Conservation (phyloP, 768 basidiomycete species). For the Tricholoma hemisulphureum region DNA sequence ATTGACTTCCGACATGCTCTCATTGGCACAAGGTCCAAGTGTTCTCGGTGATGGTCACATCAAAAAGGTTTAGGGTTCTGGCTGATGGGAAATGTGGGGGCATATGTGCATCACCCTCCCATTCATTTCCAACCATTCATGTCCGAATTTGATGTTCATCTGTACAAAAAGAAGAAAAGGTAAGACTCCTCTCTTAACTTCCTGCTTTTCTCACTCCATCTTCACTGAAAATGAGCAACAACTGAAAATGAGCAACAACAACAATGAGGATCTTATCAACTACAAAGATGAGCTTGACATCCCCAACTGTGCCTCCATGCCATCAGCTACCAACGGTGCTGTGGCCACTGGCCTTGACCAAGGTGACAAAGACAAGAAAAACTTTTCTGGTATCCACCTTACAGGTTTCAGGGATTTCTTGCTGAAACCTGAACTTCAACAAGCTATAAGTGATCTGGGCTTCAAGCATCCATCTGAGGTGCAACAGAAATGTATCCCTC, state of each 20-base stretch:
- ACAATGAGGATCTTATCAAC: conserved; percentile 91
- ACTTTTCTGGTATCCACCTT: conserved; percentile 99
- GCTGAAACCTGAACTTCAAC: conserved; percentile 93
- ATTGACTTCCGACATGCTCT: too few species aligned
- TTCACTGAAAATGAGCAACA: not conserved
- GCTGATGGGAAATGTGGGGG: too few species aligned
- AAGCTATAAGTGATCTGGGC: conserved; percentile 98
- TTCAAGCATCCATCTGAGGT: conserved; percentile 99
- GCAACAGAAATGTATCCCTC: conserved; percentile 99
- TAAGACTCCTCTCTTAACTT: conserved; percentile 22
- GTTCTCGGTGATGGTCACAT: too few species aligned
- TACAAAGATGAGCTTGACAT: conserved; percentile 91
- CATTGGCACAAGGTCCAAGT: too few species aligned
- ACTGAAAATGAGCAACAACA: conserved; percentile 67
- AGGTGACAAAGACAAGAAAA: conserved; percentile 86
- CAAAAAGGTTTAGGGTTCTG: too few species aligned
- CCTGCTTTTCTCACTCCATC: conserved; percentile 23
- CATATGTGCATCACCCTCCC: too few species aligned
- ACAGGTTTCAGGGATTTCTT: conserved; percentile 99
- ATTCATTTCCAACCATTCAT: too few species aligned
- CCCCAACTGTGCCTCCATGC: conserved; percentile 51
- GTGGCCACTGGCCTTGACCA: conserved; percentile 48
- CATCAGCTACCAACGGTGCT: conserved; percentile 48
- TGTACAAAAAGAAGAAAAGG: too few species aligned
- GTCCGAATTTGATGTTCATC: too few species aligned